Percentiles rank a stretch among this genome's conserved stretches.
Evolutionary conservation across 768 basidiomycete species (phyloP).

Genomic region (Polyporus arcularius): DNA sequence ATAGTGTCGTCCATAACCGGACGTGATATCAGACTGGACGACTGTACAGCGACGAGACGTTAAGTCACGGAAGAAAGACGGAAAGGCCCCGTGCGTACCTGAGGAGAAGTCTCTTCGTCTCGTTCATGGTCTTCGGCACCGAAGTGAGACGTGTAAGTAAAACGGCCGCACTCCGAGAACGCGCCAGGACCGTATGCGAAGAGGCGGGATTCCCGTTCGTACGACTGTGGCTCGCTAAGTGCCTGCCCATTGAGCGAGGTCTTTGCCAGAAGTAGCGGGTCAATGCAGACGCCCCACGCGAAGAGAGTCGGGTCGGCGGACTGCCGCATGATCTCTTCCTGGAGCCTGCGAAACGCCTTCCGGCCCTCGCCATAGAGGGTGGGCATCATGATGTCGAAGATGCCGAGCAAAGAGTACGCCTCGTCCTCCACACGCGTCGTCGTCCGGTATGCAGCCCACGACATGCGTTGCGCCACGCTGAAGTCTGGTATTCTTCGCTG

Average conservation of each 20-base stretch:
- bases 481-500: neutral
- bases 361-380: slow-evolving; percentile 1
- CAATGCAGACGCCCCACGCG: neutral
- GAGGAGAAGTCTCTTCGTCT: no score
- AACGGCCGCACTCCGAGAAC: no score
- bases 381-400: neutral
- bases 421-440: slow-evolving; percentile 1
- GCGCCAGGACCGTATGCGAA: no score
- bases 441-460: neutral
- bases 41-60: neutral
- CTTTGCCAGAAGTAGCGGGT: no score
- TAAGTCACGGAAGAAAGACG: no score
- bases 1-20: neutral
- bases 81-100: no score
- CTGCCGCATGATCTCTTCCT: neutral
- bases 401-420: slow-evolving; percentile 6
- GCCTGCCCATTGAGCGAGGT: no score
- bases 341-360: neutral
- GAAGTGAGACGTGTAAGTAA: no score
- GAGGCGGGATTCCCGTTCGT: no score
- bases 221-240: no score
- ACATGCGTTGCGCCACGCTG: slow-evolving; percentile 8
- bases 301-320: neutral
- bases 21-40: neutral
- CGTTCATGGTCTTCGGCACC: no score